Evolutionary conservation across 495 filamentous ascomycete species (phyloP).

Genomic region (Extremus antarcticus): DNA sequence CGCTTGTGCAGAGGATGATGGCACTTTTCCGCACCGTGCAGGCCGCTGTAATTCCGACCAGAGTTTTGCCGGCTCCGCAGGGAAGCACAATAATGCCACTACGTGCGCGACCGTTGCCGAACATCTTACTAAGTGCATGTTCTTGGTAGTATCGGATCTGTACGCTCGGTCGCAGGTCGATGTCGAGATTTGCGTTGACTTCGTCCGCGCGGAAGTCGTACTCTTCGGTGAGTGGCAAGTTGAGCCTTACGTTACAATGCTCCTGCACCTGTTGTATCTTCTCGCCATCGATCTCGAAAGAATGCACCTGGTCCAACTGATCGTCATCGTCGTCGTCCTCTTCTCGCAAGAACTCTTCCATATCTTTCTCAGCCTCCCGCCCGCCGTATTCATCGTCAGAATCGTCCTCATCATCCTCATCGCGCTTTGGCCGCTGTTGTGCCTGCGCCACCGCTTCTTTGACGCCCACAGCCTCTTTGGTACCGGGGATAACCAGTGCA

Average conservation of each 20-base stretch:
- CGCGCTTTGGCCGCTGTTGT: slow-evolving; percentile 29
- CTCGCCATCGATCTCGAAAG: slow-evolving; percentile 77
- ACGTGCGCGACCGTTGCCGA: slow-evolving; percentile 91
- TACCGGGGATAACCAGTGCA: slow-evolving; percentile 88
- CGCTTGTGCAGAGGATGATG: slow-evolving; percentile 89
- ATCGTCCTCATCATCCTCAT: slow-evolving; percentile 26
- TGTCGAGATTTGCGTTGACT: slow-evolving; percentile 78
- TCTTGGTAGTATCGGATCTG: slow-evolving; percentile 91
- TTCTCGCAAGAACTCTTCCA: slow-evolving; percentile 50
- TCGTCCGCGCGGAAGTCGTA: slow-evolving; percentile 97
- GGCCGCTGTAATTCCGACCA: slow-evolving; percentile 93
- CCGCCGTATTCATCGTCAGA: slow-evolving; percentile 38
- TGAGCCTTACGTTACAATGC: slow-evolving; percentile 67
- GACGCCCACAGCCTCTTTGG: slow-evolving; percentile 79
- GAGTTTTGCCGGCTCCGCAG: slow-evolving; percentile 92
- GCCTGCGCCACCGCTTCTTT: slow-evolving; percentile 44
- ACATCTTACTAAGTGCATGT: slow-evolving; percentile 97
- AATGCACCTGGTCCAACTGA: slow-evolving; percentile 77
- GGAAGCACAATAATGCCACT: slow-evolving; percentile 96
- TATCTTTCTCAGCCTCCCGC: slow-evolving; percentile 21
- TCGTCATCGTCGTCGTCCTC: slow-evolving; percentile 86
- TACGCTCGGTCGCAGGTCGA: slow-evolving; percentile 74
- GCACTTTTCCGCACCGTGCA: slow-evolving; percentile 96
- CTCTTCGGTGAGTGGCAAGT: slow-evolving; percentile 82
- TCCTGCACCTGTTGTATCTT: slow-evolving; percentile 80